Evolutionary conservation across 169 alveolate species (phyloP), one percentile per base, ranked within the genome.

Genomic region (Plasmodium gonderi): DNA sequence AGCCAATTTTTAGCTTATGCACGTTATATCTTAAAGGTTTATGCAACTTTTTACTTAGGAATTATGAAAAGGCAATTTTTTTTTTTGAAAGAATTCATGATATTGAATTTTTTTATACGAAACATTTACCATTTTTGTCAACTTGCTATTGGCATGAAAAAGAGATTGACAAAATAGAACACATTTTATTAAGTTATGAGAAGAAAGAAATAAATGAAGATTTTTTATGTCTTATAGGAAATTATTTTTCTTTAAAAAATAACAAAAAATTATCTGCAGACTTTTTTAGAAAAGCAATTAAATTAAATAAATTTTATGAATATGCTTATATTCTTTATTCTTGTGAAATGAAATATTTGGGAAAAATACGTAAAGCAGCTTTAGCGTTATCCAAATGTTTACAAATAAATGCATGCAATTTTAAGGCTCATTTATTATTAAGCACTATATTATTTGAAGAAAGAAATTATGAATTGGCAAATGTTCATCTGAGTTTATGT

Each of bases 241-340:
- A 85, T 74, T 85, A 85, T 75, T 85, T 85, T 75, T 85, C 92
- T 23, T 44, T 85, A 85, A 85, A 85, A 85, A 85, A 75, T 51
- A 85, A 85, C 44, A 85, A 85, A 85, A 54, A 44, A 3, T 26
- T 74, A 64, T 72, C 87, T 20, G 44, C 68, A 23, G 11, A 40
- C n/a, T 85, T 85, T 85, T 85, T 85, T 31, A 74, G 69, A 85
- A 72, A 75, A 44, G 92, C 92, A 74, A 85, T 72, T 33, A 14
- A 17, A 51, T 44, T 51, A 72, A 85, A 85, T 75, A 75, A 47
- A 20, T 85, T 74, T 51, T 75, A 85, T 77, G 92, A 85, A 85
- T 85, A 85, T 75, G 33, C 92, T 4, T 85, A 85, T 40, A 74
- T 85, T 75, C 87, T 85, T 36, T 85, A 85, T 31, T 85, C 92